Evolutionary conservation across 2,329 filamentous ascomycete genomes (phyloP), one percentile per base, ranked within the genome.

Genomic region (Monosporascus sp.): DNA sequence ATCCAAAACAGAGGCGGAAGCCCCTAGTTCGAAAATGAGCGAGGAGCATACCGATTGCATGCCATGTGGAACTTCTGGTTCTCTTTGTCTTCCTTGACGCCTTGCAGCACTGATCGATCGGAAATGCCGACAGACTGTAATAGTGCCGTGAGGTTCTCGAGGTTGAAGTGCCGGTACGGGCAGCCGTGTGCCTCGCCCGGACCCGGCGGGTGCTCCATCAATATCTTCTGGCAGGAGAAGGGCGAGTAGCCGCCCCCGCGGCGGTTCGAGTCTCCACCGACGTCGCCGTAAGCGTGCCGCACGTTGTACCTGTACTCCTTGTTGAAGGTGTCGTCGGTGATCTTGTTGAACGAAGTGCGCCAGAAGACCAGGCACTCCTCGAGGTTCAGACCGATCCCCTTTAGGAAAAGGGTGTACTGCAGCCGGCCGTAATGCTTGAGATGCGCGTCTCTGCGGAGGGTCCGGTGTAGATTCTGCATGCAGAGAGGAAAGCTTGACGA

Each of bases 301-400:
- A 97, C 84, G 69, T 99, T 97, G 80, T 99, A 99, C 45, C 89
- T 83, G 74, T 99, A 97, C 68, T 97, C 91, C 68, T 97, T 97
- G 73, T 95, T 95, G 80, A 97, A 99, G 37, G 87, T 87, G 65
- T 97, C 93, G 65, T 97, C 94, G 0, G 90, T 92, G 59, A 95
- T 84, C 61, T 91, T 88, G 68, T 85, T 85, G 81, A 99, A 97
- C 27, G 82, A 79, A 57, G 84, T 82, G 11, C 94, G 86, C 94
- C 94, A 99, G 76, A 99, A 99, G 14, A 91, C 63, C 24, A 99
- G 81, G 62, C 85, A 91, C 71, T 99, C 93, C 66, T 97, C 91
- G n/a, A 99, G 76, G 58, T 83, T 91, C 27, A 99, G 77, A 0
- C 94, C 94, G 55, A 97, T 91, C 43, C 94, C 94, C 72, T 99